Evolutionary conservation across 2,329 filamentous ascomycete species (phyloP), one percentile per base, ranked within the genome.

Genomic region (Thermomyces lanuginosus): DNA sequence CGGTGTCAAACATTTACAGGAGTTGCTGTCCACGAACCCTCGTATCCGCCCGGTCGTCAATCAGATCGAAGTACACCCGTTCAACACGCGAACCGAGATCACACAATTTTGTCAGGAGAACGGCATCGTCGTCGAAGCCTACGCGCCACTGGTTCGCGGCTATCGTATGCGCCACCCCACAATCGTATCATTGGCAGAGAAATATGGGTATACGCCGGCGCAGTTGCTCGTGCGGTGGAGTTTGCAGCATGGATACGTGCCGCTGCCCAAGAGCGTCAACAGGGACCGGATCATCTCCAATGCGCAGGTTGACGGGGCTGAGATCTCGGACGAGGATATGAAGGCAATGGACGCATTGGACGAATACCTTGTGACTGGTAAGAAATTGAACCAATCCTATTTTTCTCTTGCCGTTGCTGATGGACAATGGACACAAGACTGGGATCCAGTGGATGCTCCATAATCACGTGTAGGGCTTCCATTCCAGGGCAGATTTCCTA

Each of bases 11-110:
- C 79, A 84, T 57, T 63, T 83, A 26, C 64, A 78, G 36, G 76
- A 83, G 44, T 56, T 83, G 25, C 64, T 81, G 42, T 60, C 62
- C 2, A 64, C 64, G 0, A 67, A 67, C 7, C 72, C 76, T 0
- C 60, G 62, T 1, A 63, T 78, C 23, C 48, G 58, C 6, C 79
- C 80, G 0, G 67, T 71, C 1, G 69, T 86, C 26, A 86, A 86
- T 42, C 80, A 89, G 54, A 75, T 84, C 40, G 76, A 86, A 48
- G 66, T 84, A 2, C 78, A 86, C 35, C 79, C 78, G 0, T 89
- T 86, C 64, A 81, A 84, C 47, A 82, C 76, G 2, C 69, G 75
- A 27, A 61, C 59, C 0, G 61, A 64, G 19, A 82, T 89, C 35
- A 65, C 70, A 1, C 60, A 64, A 8, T 72, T 69, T 39, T 80